Percentiles rank a stretch among this genome's conserved stretches.
These are phyloP conservation scores for Paramyrothecium sp. DNA, from an alignment of 2,329 filamentous ascomycete species.

Conservation along the genomic window DNA sequence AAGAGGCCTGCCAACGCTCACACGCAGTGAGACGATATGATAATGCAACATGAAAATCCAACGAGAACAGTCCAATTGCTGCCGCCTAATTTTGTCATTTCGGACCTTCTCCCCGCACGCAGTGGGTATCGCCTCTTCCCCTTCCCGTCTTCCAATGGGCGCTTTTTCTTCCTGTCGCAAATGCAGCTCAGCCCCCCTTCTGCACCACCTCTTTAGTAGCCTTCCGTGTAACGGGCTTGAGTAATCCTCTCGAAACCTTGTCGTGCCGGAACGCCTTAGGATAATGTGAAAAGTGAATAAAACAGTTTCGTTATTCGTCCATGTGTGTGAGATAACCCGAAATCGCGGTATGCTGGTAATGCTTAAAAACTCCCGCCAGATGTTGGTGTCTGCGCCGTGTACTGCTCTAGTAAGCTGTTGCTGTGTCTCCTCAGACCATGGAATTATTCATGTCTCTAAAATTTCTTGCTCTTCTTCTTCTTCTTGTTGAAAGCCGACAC, in stretches of 20 bases:
- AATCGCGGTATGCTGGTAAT: too few relatives aligned
- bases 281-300: background rate
- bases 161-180: background rate
- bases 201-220: background rate
- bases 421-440: too few relatives aligned
- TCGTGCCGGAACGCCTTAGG: background rate
- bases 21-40: too few relatives aligned
- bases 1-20: background rate
- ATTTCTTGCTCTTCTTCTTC: background rate
- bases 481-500: background rate
- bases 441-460: background rate
- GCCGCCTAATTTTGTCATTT: background rate
- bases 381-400: too few relatives aligned
- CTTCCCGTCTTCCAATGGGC: background rate
- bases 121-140: background rate
- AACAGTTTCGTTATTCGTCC: background rate
- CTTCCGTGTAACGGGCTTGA: too few relatives aligned
- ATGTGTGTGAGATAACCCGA: too few relatives aligned
- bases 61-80: background rate
- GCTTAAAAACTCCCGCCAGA: too few relatives aligned
- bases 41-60: background rate
- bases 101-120: background rate
- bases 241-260: too few relatives aligned
- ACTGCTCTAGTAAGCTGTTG: too few relatives aligned
- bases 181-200: background rate